Conservation (phyloP, 768 basidiomycete species). For the Mycena chlorophos region DNA sequence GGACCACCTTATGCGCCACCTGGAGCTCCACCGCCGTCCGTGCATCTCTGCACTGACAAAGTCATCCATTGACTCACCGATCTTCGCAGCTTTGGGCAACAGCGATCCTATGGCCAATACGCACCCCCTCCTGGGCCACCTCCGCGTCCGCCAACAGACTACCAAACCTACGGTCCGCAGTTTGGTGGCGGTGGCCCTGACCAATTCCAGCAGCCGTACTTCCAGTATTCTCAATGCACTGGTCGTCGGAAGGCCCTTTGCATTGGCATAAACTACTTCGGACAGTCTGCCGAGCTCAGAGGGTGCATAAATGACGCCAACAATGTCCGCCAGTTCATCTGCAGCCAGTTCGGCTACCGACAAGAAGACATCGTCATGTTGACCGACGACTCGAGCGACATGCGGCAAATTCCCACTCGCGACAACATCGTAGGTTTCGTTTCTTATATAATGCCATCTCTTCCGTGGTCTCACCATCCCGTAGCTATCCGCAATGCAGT, state of each 20-base stretch:
- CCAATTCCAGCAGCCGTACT: conserved; percentile 58
- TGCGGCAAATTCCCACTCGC: conserved; percentile 68
- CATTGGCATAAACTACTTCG: conserved; percentile 87
- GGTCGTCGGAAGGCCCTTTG: conserved; percentile 87
- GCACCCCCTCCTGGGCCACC: conserved; percentile 39
- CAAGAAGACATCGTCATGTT: conserved; percentile 83
- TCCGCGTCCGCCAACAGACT: conserved; percentile 52
- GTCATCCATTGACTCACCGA: conserved; percentile 8
- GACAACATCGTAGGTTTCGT: conserved; percentile 67
- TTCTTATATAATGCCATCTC: conserved; percentile 7
- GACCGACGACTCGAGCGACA: conserved; percentile 70
- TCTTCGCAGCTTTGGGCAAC: conserved; percentile 16
- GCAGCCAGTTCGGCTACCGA: conserved; percentile 61
- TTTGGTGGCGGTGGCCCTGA: conserved; percentile 47
- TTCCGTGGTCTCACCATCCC: background rate
- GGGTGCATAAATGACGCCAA: conserved; percentile 93
- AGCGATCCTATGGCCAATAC: conserved; percentile 22
- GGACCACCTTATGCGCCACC: conserved; percentile 9
- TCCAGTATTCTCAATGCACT: conserved; percentile 88
- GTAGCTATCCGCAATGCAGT: conserved; percentile 79
- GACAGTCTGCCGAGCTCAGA: conserved; percentile 60
- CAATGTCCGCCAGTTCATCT: conserved; percentile 79
- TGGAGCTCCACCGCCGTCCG: conserved; percentile 24
- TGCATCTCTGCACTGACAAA: conserved; percentile 6
- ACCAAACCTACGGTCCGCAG: conserved; percentile 66